Conservation (phyloP, 2,329 filamentous ascomycete genomes). For the Alternaria ventricosa region DNA sequence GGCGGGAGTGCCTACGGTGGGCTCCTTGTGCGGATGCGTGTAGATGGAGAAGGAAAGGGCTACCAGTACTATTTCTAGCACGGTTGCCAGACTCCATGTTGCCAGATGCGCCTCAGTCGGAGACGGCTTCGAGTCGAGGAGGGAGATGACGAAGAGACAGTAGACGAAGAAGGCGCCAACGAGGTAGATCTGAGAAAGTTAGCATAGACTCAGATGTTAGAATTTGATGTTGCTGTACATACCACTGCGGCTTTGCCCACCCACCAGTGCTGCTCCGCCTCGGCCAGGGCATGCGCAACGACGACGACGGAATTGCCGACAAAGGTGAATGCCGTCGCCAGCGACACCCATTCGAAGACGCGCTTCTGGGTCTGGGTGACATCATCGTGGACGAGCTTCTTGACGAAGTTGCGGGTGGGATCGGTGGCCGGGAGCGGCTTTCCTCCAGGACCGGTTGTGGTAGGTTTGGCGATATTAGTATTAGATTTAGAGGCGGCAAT, state of each 20-base stretch:
- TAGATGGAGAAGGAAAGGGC: slow-evolving; percentile 73
- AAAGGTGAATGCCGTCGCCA: slow-evolving; percentile 75
- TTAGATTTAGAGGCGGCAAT: slow-evolving; percentile 59
- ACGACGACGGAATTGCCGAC: slow-evolving; percentile 76
- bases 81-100: slow-evolving; percentile 77
- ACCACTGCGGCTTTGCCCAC: slow-evolving; percentile 79
- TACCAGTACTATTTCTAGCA: slow-evolving; percentile 76
- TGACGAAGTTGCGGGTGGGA: slow-evolving; percentile 51
- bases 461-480: slow-evolving; percentile 54
- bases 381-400: slow-evolving; percentile 57
- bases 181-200: slow-evolving; percentile 74
- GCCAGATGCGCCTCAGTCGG: slow-evolving; percentile 81
- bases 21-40: slow-evolving; percentile 69
- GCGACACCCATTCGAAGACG: slow-evolving; percentile 77
- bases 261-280: slow-evolving; percentile 76
- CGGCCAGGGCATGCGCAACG: slow-evolving; percentile 74
- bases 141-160: slow-evolving; percentile 81
- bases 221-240: slow-evolving; percentile 46
- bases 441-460: slow-evolving; percentile 79
- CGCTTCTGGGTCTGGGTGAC: slow-evolving; percentile 72
- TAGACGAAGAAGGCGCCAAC: slow-evolving; percentile 87
- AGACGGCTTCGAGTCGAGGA: slow-evolving; percentile 82
- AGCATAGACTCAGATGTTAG: background rate
- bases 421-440: slow-evolving; percentile 78
- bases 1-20: slow-evolving; percentile 52